Conservation (phyloP, 345 rosid species). For the Noccaea caerulescens region DNA sequence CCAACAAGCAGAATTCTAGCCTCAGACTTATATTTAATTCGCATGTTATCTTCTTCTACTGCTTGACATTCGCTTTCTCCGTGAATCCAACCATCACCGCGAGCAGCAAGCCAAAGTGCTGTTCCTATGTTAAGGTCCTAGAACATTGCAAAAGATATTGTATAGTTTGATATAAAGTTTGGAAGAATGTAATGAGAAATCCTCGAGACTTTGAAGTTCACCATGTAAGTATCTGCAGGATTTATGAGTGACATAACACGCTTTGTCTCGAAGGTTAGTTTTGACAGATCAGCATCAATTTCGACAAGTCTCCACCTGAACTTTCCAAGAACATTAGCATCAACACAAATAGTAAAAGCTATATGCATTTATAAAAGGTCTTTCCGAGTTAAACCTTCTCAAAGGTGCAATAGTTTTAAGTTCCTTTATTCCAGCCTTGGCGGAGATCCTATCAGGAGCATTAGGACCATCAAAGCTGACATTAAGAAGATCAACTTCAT, state of each 20-base stretch:
- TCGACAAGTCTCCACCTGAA: constrained; percentile 95
- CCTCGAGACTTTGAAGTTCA: constrained; percentile 37
- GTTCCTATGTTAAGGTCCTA: constrained; percentile 96
- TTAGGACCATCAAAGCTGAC: constrained; percentile 85
- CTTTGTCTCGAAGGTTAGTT: constrained; percentile 66
- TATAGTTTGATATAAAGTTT: not conserved
- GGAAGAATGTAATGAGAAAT: constrained; percentile 1
- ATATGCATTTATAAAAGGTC: not conserved
- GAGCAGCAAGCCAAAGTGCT: constrained; percentile 90
- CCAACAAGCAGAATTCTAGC: constrained; percentile 87
- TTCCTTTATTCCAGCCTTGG: constrained; percentile 74
- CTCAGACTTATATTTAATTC: constrained; percentile 57
- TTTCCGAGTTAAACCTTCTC: constrained; percentile 58
- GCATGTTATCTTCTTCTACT: constrained; percentile 41
- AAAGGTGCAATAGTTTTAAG: constrained; percentile 68
- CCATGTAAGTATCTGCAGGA: constrained; percentile 95
- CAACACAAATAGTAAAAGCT: not conserved
- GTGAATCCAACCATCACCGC: constrained; percentile 80
- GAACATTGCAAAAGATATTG: constrained; percentile 23
- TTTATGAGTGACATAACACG: constrained; percentile 79
- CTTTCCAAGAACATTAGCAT: constrained; percentile 21
- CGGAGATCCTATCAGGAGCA: constrained; percentile 94
- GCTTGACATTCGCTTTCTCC: constrained; percentile 41
- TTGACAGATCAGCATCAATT: constrained; percentile 81
- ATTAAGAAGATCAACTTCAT: constrained; percentile 86